phyloP scores from a whole-genome alignment of 78 protist species.

The Dictyostelium intermedium region DNA sequence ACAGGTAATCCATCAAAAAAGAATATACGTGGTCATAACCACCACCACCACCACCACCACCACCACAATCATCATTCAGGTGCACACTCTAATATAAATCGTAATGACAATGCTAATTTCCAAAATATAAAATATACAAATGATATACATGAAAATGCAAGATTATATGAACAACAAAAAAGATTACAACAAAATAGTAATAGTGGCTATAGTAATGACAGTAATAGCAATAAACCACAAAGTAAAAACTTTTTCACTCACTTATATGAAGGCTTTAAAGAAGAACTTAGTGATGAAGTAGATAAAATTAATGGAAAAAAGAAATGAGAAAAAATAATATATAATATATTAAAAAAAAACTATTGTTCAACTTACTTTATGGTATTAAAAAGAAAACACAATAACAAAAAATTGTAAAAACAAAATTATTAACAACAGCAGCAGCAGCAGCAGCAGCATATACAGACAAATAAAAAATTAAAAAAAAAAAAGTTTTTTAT shows the following conservation, averaged over 20 bases:
- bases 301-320: slow-evolving; percentile 2
- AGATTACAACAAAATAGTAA: not conserved
- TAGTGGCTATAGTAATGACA: not conserved
- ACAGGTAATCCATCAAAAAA: not conserved
- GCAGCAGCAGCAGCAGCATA: no score
- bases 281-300: not conserved
- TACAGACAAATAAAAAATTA: no score
- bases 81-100: not conserved
- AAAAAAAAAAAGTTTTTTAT: not conserved
- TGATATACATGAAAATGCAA: slow-evolving; percentile 10
- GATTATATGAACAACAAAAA: slow-evolving; percentile 12
- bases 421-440: no score
- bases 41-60: not conserved
- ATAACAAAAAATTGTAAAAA: no score
- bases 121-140: not conserved
- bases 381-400: not conserved
- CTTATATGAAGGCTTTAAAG: slow-evolving; percentile 3
- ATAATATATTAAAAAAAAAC: no score
- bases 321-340: not conserved
- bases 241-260: not conserved
- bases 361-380: not conserved
- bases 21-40: not conserved
- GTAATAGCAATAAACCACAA: not conserved
- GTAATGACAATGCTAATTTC: not conserved
- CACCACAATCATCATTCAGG: not conserved